These are phyloP conservation scores for Calcarisporium arbuscula DNA, from an alignment of 2,329 filamentous ascomycete genomes.

Conservation along the genomic window DNA sequence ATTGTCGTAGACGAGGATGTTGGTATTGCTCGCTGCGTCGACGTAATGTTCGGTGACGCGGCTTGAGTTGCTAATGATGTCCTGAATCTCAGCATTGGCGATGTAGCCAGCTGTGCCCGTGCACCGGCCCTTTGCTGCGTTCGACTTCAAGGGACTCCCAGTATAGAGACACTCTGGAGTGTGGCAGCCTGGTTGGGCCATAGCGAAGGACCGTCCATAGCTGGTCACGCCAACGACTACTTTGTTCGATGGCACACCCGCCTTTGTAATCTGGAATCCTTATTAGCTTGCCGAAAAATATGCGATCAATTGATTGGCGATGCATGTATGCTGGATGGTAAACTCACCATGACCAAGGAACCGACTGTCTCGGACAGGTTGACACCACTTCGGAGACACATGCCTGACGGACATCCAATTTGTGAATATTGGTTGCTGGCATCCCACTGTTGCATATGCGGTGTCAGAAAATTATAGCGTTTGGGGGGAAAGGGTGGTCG, in stretches of 20 bases:
- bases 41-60: slow-evolving; percentile 8
- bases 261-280: slow-evolving; percentile 30
- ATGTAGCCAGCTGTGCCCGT: slow-evolving; percentile 23
- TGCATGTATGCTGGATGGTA: no score
- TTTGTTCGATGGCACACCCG: slow-evolving; percentile 21
- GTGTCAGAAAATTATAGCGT: no score
- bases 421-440: slow-evolving; percentile 19
- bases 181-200: slow-evolving; percentile 16
- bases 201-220: slow-evolving; percentile 25
- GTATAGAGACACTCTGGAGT: slow-evolving; percentile 15
- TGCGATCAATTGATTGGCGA: no score
- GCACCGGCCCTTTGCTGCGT: slow-evolving; percentile 18
- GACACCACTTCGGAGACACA: slow-evolving; percentile 27
- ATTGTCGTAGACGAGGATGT: slow-evolving; percentile 15
- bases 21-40: slow-evolving; percentile 10
- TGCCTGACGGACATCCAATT: slow-evolving; percentile 20
- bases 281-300: no score
- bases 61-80: slow-evolving; percentile 8
- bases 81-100: slow-evolving; percentile 21
- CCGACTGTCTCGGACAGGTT: slow-evolving; percentile 28
- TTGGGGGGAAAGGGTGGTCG: no score
- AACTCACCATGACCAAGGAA: slow-evolving; percentile 25
- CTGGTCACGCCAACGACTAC: slow-evolving; percentile 23
- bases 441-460: no score
- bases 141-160: slow-evolving; percentile 12